Evolutionary conservation across 116 monocot species (phyloP).

Genomic region (Cymodocea nodosa): DNA sequence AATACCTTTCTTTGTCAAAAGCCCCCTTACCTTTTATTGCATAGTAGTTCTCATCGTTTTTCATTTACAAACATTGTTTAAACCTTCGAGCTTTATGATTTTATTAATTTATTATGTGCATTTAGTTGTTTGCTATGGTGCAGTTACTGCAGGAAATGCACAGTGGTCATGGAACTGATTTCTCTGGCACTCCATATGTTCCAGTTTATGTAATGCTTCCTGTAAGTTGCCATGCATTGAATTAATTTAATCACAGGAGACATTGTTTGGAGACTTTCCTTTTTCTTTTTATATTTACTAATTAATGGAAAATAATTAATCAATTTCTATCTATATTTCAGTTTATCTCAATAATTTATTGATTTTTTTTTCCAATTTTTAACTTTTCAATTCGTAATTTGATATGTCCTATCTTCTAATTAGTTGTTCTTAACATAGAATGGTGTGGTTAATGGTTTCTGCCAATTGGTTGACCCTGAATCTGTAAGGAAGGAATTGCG

Average conservation of each 20-base stretch:
- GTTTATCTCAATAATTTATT: no score
- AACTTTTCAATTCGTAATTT: no score
- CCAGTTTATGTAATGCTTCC: slow-evolving; percentile 65
- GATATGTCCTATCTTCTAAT: neutral
- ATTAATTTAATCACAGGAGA: no score
- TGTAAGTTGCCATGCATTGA: slow-evolving; percentile 30
- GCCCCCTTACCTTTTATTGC: no score
- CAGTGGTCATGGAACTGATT: slow-evolving; percentile 30
- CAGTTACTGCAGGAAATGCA: slow-evolving; percentile 53
- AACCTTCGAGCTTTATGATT: neutral
- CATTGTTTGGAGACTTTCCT: no score
- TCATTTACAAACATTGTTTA: neutral
- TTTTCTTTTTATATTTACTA: no score
- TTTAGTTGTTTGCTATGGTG: slow-evolving; percentile 1
- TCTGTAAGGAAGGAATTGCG: slow-evolving; percentile 49
- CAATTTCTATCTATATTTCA: no score
- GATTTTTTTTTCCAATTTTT: neutral
- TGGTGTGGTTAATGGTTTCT: slow-evolving; percentile 66
- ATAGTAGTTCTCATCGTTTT: neutral
- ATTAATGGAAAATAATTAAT: no score
- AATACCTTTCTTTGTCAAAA: no score
- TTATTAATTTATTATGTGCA: neutral
- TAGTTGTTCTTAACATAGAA: slow-evolving; percentile 23
- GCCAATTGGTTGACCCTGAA: slow-evolving; percentile 80
- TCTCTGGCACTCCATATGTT: slow-evolving; percentile 63